Evolutionary conservation across 176 grass and related monocot species (phyloP), one percentile per base, ranked within the genome.

Genomic region (Eleusine coracana): DNA sequence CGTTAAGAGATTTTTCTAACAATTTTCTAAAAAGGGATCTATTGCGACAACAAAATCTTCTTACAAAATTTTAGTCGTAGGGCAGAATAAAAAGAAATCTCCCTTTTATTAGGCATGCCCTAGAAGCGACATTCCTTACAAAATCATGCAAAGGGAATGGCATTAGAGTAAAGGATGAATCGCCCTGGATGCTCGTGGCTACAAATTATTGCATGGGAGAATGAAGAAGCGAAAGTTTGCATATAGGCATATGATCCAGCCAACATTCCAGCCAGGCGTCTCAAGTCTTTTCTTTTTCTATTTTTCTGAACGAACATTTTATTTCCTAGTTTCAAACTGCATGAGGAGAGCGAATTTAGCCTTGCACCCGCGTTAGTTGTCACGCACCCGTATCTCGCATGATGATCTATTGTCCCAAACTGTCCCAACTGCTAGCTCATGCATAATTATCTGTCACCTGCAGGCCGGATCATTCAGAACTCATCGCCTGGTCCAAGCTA

Each of bases 251-350:
- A 68, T 73, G 78, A 90, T 86, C 60, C 73, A 79, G 66, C 59
- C 66, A 82, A 86, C 83, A 89, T 80, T 89, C 76, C 76, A 89
- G 64, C 75, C 75, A 79, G 68, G 75, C 74, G 8, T 6, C 71
- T 37, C 50, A 1, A 76, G 63, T 75, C 70, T 78, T 78, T 86
- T 82, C 4, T 12, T 78, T 78, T 78, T 28, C 7, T 17, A 40
- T 25, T 65, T 40, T 8, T n/a, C 4, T 56, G 67, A 70, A 18
- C 16, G 16, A 54, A 54, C 51, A 17, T 54, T 56, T 56, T 21
- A 5, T 56, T 56, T 0, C 5, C 50, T 17, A 52, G 3, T 52
- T 52, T 52, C 12, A 56, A 21, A 21, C 17, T 56, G 52, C 17
- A 21, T 17, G 62, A 31, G 29, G 29, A 28, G 62, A 73, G 63